Base-by-base conservation (phyloP, 352 stramenopile species). In the Phytophthora hibernalis region DNA sequence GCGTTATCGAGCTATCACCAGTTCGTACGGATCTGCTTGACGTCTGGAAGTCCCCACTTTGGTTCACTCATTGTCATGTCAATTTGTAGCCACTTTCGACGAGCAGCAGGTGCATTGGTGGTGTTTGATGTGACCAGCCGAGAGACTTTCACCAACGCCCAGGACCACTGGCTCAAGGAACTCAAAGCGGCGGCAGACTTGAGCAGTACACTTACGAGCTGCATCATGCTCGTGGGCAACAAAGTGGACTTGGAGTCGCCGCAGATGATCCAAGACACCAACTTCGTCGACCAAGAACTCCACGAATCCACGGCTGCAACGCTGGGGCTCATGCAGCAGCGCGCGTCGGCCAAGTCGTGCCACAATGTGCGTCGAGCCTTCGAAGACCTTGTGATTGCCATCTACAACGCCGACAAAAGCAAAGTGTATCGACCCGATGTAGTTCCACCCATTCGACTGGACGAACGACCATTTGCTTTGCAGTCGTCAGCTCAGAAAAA, bases 1-100 rank as follows among this genome's bases (percentile, higher is more conserved):
- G 49, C 77, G 85, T 15, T 92, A 94, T 62, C 83, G 83, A n/a
- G 85, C 85, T 38, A 94, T 94, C 63, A 94, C 85, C 7, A 92
- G 79, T 68, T 92, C 83, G 80, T 92, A 83, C 65, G 74, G 52
- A 60, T 12, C 20, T 18, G 33, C 2, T 54, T 54, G 4, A 20
- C 7, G 4, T n/a, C 18, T 62, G 15, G 2, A 12, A 15, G 3
- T 53, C 16, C 0, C 15, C 28, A 18, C 1, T 3, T 49, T 55
- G 13, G 24, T 26, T 21, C 28, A 48, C 26, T 31, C 26, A 31
- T 8, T 16, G 7, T 4, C 33, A 40, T 16, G 11, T 6, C 21
- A n/a, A 35, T 30, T 5, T 56, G 31, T 54, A 90, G 83, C 0
- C 85, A 95, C 31, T 93, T 93, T 52, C 85, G 85, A 9, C 82